Conservation (phyloP, 192 early-diverging fungal genomes). For the Coemansia guatemalensis region DNA sequence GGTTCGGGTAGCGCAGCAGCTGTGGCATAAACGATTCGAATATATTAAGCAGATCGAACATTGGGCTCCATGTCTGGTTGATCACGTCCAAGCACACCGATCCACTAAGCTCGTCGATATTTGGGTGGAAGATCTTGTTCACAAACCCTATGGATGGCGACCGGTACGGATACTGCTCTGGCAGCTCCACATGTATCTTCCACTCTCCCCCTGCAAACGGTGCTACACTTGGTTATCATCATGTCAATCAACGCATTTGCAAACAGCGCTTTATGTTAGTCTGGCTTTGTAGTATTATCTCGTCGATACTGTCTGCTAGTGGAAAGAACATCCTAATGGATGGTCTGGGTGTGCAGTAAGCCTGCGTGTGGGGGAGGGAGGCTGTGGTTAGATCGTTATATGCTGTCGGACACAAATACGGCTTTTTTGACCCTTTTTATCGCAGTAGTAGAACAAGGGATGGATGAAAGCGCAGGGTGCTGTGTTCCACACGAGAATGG, state of each 20-base stretch:
- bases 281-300: no score
- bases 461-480: no score
- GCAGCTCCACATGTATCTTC: slow-evolving; percentile 98
- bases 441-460: no score
- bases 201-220: slow-evolving; percentile 93
- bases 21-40: slow-evolving; percentile 99
- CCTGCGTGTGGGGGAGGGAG: no score
- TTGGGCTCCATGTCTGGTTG: slow-evolving; percentile 99
- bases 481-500: no score
- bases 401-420: no score
- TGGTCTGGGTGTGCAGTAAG: no score
- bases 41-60: slow-evolving; percentile 99
- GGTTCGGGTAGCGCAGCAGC: slow-evolving; percentile 96
- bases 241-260: neutral
- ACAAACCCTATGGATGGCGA: slow-evolving; percentile 98
- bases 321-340: no score
- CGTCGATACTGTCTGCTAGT: no score
- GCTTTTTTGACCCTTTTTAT: no score
- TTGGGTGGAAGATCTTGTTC: slow-evolving; percentile 99
- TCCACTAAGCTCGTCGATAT: slow-evolving; percentile 99
- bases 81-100: slow-evolving; percentile 99
- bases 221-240: slow-evolving; percentile 55
- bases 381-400: no score
- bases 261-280: neutral
- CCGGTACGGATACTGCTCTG: slow-evolving; percentile 99